Base-by-base conservation (phyloP, 305 asterid species). In the Salvia sclarea region DNA sequence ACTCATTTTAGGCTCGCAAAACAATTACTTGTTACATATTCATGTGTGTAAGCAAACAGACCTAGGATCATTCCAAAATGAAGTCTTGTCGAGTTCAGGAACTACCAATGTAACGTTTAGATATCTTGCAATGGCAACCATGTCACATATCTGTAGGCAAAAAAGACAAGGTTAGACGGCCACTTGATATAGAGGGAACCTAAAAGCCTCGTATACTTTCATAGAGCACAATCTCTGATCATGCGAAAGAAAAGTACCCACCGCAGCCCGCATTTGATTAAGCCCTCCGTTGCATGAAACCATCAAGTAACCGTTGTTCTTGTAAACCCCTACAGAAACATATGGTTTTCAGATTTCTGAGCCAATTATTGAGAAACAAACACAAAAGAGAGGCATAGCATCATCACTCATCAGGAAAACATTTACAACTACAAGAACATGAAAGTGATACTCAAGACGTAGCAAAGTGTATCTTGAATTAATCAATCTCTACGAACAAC, bases 231-330 rank as follows among this genome's bases (percentile, higher is more conserved):
- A 71, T 8, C 16, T 54, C 50, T 11, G 61, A 74, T 55, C 20
- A 18, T 30, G 70, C 61, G 31, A 11, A 74, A 75, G 65, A 18
- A 74, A 75, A 65, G 16, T 53, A 81, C 94, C 60, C 64, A 93
- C 98, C 84, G 98, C 97, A 33, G 97, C 86, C 48, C 98, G 83
- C 98, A 92, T 92, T 78, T 92, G 98, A 78, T 92, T 92, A 71
- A 92, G 96, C 70, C 98, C 98, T 72, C 97, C 98, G 24, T 93
- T 93, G 80, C 97, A 93, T 0, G 98, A 93, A 77, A 88, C 94
- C 97, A 93, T 90, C 78, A 93, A 77, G 79, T 93, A 93, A 30
- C 98, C 98, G 25, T 90, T 93, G 86, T 90, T 93, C 85, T 87
- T 93, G 84, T 93, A 93, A 53, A 90, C 85, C 86, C 97, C 98